Base-by-base conservation (phyloP, 2,329 filamentous ascomycete species). In the Calonectria henricotiae region DNA sequence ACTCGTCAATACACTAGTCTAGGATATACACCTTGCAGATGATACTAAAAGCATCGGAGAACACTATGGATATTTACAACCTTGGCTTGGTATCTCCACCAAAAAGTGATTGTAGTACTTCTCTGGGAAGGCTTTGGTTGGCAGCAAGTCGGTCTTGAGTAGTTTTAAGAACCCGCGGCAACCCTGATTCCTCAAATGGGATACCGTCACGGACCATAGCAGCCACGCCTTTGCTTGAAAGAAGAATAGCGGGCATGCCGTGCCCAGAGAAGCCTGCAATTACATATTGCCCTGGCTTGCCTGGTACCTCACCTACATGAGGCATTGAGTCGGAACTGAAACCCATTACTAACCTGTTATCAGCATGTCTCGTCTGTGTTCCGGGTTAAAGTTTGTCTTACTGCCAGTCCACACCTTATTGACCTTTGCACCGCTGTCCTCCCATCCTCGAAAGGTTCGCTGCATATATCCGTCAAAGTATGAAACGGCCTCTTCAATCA, bases 401-500 rank as follows among this genome's bases (percentile, higher is more conserved):
- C 73, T 65, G n/a, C 73, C 69, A 12, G 73, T 75, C 73, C 82
- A 84, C 1, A 83, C 71, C 1, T 75, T 74, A 27, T 79, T 76
- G 1, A 78, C 72, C 58, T 77, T 61, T 5, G 83, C 84, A 5
- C 77, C 79, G 23, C 79, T 84, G 3, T 82, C 72, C 58, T 87
- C 84, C 87, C 86, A 89, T 0, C 86, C 87, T 1, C 70, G 76
- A 65, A 88, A 88, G 58, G 82, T 81, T 5, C 81, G 76, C 69
- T 85, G 84, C 83, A 88, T 88, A 65, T 86, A 87, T 0, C 80
- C 80, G 25, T 85, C 80, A 70, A 87, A 89, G 74, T 88, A 85
- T 27, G 77, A 61, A 39, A 79, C 79, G 0, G 84, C 84, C 0
- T 78, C 71, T 4, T 82, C 80, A n/a, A 89, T 85, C 4, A 85